Evolutionary conservation across 257 asterid species (phyloP).

Genomic region (Gentiana straminea): DNA sequence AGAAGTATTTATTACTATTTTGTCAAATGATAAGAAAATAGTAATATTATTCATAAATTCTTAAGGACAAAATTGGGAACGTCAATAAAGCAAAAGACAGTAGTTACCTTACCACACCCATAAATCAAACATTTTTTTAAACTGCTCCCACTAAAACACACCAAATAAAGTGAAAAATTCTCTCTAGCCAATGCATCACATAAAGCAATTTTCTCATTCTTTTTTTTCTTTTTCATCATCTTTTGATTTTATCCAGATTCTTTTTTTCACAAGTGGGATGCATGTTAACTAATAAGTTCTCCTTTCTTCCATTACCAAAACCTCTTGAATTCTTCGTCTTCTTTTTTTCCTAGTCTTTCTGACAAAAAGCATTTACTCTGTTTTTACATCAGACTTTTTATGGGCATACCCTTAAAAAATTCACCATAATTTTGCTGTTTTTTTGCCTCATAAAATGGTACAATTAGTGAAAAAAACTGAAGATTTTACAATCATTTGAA

Average conservation of each 20-base stretch:
- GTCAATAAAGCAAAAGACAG: neutral
- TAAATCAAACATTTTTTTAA: too few relatives aligned
- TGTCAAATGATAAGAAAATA: too few relatives aligned
- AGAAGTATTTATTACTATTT: too few relatives aligned
- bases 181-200: conserved; percentile 37
- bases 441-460: neutral
- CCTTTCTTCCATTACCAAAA: conserved; percentile 35
- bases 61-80: too few relatives aligned
- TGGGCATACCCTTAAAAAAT: conserved; percentile 15
- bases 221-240: conserved; percentile 18
- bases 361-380: conserved; percentile 23
- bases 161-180: too few relatives aligned
- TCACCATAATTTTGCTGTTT: conserved; percentile 10
- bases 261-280: conserved; percentile 51
- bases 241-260: conserved; percentile 19
- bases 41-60: too few relatives aligned
- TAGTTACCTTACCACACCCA: conserved; percentile 11
- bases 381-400: conserved; percentile 10
- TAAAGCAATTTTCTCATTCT: conserved; percentile 27
- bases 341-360: conserved; percentile 11
- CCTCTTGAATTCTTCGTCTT: conserved; percentile 10
- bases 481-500: neutral
- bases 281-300: conserved; percentile 25
- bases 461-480: conserved; percentile 4
- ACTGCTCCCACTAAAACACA: too few relatives aligned